Percentiles rank a stretch among this genome's conserved stretches.
These are phyloP conservation scores for Angomonas ambiguus DNA, from an alignment of 208 protist species.

Conservation along the genomic window DNA sequence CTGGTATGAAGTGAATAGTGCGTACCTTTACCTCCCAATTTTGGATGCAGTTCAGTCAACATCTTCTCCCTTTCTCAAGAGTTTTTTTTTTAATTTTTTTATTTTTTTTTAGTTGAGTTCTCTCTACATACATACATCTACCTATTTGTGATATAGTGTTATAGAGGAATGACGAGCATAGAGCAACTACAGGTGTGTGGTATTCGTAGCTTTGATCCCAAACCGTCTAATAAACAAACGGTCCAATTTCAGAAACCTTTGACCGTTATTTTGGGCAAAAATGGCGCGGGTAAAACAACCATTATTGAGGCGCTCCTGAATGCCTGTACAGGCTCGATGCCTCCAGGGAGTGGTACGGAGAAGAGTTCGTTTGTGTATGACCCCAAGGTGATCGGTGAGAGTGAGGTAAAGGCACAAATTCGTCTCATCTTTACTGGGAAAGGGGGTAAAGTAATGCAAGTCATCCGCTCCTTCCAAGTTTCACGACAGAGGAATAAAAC, in stretches of 20 bases:
- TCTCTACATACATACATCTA: no score
- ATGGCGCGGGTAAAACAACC: slow-evolving; percentile 97
- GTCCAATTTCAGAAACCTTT: slow-evolving; percentile 98
- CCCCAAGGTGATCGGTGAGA: slow-evolving; percentile 93
- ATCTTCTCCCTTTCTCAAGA: slow-evolving; percentile 3
- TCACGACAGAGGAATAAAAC: slow-evolving; percentile 84
- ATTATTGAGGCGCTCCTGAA: slow-evolving; percentile 98
- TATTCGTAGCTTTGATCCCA: slow-evolving; percentile 95
- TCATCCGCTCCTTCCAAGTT: slow-evolving; percentile 91
- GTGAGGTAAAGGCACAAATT: slow-evolving; percentile 97
- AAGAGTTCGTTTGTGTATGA: slow-evolving; percentile 97
- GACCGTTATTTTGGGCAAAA: slow-evolving; percentile 98
- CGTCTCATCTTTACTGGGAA: slow-evolving; percentile 89
- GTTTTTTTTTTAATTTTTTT: slow-evolving; percentile 16
- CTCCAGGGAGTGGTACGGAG: slow-evolving; percentile 89
- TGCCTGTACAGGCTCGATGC: slow-evolving; percentile 95
- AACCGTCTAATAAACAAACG: slow-evolving; percentile 63
- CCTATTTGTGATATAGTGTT: no score
- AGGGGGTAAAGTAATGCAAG: slow-evolving; percentile 82
- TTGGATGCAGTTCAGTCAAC: neutral
- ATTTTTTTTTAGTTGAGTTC: neutral
- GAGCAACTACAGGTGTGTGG: slow-evolving; percentile 96
- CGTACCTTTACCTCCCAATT: no score
- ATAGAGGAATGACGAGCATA: slow-evolving; percentile 91
- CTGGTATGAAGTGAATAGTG: no score